Conservation (phyloP, 108 stramenopile species). For the Stephanodiscus minutulus region DNA sequence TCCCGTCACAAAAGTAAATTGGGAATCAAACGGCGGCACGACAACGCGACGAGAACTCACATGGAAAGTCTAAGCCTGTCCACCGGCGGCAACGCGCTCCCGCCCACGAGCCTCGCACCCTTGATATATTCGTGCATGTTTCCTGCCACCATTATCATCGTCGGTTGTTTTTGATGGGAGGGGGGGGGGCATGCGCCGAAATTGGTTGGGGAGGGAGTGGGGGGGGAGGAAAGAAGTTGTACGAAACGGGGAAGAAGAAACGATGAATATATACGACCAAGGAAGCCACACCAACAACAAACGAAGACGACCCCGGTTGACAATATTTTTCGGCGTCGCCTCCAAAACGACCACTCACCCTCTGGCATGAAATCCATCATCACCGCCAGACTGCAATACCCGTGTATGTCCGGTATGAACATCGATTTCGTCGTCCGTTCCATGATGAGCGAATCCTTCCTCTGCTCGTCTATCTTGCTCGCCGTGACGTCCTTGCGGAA, state of each 20-base stretch:
- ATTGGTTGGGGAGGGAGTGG: too few relatives aligned
- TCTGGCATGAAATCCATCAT: conserved; percentile 56
- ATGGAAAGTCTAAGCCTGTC: conserved; percentile 22
- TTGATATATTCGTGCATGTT: conserved; percentile 52
- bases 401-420: conserved; percentile 43
- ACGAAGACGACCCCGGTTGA: too few relatives aligned
- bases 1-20: too few relatives aligned
- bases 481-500: conserved; percentile 16
- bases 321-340: too few relatives aligned
- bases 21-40: too few relatives aligned
- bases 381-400: conserved; percentile 44
- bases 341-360: too few relatives aligned
- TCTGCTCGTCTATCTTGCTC: conserved; percentile 28
- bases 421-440: conserved; percentile 24
- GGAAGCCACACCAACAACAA: too few relatives aligned
- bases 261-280: too few relatives aligned
- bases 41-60: neutral
- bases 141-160: conserved; percentile 9
- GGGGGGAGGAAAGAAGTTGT: too few relatives aligned
- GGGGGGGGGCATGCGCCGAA: too few relatives aligned
- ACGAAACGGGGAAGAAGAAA: too few relatives aligned
- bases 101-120: conserved; percentile 30
- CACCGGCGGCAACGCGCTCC: conserved; percentile 16
- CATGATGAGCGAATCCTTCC: conserved; percentile 45
- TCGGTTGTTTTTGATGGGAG: neutral